These are phyloP conservation scores for Raddia guianensis DNA, from an alignment of 176 grass and related monocot species.

Conservation along the genomic window DNA sequence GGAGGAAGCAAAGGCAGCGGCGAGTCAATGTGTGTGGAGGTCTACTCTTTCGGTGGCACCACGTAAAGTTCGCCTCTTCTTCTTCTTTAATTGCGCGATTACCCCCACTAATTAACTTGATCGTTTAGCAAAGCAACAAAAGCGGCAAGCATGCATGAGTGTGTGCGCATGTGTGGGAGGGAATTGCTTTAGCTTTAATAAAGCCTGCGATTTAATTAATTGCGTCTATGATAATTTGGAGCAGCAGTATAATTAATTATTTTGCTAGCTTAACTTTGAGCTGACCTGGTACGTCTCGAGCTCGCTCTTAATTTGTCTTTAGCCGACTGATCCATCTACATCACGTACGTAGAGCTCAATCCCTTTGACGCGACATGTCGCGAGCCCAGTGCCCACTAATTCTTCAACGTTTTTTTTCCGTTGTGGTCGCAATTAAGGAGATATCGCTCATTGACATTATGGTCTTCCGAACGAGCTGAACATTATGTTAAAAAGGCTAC, in stretches of 20 bases:
- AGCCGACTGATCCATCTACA: background rate
- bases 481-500: no score
- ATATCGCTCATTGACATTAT: no score
- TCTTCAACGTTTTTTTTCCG: background rate
- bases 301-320: background rate
- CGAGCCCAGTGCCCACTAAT: background rate
- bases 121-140: background rate
- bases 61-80: background rate
- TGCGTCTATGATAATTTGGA: background rate
- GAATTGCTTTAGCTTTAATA: slow-evolving; percentile 13
- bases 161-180: background rate
- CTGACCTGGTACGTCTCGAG: background rate
- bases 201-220: slow-evolving; percentile 25
- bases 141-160: background rate
- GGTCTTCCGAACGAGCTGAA: no score
- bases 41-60: slow-evolving; percentile 39
- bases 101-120: background rate
- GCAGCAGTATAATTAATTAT: background rate
- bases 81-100: background rate
- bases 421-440: background rate
- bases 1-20: slow-evolving; percentile 29
- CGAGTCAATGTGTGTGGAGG: slow-evolving; percentile 42
- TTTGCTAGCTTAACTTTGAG: background rate
- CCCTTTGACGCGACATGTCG: background rate
- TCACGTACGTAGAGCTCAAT: background rate